Evolutionary conservation across 129 eudicot species (phyloP).

Genomic region (Helianthus annuus): DNA sequence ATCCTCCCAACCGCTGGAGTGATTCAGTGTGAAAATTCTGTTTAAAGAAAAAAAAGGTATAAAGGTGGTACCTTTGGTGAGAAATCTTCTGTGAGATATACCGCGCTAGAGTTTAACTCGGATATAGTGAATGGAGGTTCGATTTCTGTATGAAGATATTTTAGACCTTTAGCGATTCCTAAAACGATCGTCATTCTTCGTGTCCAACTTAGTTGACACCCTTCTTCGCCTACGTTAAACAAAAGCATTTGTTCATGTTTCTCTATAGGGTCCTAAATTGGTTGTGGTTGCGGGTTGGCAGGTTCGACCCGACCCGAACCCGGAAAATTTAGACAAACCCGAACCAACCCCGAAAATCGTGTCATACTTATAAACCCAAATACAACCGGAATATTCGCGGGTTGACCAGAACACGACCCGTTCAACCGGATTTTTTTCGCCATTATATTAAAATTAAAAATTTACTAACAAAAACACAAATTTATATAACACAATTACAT

Average conservation of each 20-base stretch:
- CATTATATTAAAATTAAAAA: too few species aligned
- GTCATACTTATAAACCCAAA: too few species aligned
- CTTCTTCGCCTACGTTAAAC: conserved; percentile 66
- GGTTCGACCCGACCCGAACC: too few species aligned
- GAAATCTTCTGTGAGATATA: conserved; percentile 91
- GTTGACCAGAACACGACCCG: too few species aligned
- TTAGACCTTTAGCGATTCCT: conserved; percentile 84
- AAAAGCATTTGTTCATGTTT: conserved; percentile 3
- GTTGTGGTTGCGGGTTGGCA: too few species aligned
- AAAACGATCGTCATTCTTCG: conserved; percentile 81
- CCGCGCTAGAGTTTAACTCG: conserved; percentile 72
- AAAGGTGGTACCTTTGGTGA: conserved; percentile 70
- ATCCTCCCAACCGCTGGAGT: too few species aligned
- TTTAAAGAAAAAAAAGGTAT: neutral
- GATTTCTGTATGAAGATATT: conserved; percentile 87
- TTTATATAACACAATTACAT: too few species aligned
- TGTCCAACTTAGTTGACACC: conserved; percentile 89
- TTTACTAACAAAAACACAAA: too few species aligned
- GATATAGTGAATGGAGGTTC: conserved; percentile 88
- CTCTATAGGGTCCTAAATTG: neutral
- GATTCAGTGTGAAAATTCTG: neutral
- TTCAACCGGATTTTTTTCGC: too few species aligned
- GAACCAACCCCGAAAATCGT: too few species aligned
- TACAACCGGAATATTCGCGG: too few species aligned
- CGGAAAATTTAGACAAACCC: too few species aligned